A percentile compares a stretch with the other conserved stretches of the same genome.
Evolutionary conservation across 108 stramenopile species (phyloP).

Genomic region (Cyclotella distinguenda): DNA sequence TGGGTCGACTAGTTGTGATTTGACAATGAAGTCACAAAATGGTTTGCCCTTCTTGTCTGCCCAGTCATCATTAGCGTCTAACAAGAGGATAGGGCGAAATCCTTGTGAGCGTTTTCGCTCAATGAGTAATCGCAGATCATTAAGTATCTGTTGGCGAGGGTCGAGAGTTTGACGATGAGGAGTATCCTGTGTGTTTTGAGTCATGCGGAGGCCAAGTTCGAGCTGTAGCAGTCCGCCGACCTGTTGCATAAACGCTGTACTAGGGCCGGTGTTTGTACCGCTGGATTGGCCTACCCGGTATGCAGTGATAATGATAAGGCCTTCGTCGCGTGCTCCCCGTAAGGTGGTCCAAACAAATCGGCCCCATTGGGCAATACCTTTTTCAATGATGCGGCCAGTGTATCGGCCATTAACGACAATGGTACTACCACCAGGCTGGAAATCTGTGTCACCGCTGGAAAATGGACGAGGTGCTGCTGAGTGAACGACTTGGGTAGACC

Average conservation of each 20-base stretch:
- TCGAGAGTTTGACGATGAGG: background rate
- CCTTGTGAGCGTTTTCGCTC: background rate
- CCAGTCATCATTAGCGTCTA: slow-evolving; percentile 13
- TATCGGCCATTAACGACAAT: background rate
- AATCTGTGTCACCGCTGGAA: background rate
- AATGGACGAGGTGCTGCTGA: background rate
- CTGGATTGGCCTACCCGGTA: slow-evolving; percentile 9
- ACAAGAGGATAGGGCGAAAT: background rate
- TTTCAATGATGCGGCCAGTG: background rate
- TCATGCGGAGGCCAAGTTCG: background rate
- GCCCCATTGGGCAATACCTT: background rate
- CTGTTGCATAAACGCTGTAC: background rate
- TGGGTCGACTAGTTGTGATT: background rate
- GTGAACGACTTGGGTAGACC: background rate
- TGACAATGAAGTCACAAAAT: background rate
- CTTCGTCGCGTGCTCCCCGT: slow-evolving; percentile 1
- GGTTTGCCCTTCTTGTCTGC: background rate
- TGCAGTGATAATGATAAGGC: background rate
- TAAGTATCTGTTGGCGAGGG: background rate
- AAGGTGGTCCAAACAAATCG: background rate
- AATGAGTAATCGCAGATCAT: background rate
- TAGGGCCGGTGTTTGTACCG: background rate
- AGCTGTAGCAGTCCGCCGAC: background rate
- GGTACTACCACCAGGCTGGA: slow-evolving; percentile 6
- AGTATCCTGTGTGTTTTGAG: no score